A percentile compares a stretch with the other conserved stretches of the same genome.
Evolutionary conservation across 2,329 filamentous ascomycete genomes (phyloP).

Genomic region (Aspergillus tubingensis): DNA sequence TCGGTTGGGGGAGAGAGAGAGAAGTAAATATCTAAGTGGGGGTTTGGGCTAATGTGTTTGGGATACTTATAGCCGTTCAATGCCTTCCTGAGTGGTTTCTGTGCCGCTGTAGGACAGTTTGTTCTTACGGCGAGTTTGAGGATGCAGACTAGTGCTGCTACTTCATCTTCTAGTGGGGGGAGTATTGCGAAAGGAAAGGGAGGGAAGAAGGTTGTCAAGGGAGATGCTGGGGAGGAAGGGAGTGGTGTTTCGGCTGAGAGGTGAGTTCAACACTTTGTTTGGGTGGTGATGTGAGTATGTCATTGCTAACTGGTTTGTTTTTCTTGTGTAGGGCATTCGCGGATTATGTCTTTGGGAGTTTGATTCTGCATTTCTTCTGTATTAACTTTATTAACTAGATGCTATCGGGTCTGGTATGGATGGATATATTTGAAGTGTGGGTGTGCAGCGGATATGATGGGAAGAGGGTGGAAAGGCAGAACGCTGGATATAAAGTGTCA

Average conservation of each 20-base stretch:
- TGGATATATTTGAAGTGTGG: conserved; percentile 6
- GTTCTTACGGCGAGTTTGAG: conserved; percentile 87
- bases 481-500: background rate
- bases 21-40: too few species aligned
- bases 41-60: background rate
- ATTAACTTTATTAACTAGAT: conserved; percentile 97
- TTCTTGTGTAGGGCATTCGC: conserved; percentile 73
- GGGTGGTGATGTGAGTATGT: too few species aligned
- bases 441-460: background rate
- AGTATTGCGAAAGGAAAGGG: conserved; percentile 28
- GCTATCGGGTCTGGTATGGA: background rate
- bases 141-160: conserved; percentile 75
- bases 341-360: conserved; percentile 90
- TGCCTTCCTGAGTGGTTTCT: conserved; percentile 94
- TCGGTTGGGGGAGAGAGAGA: background rate
- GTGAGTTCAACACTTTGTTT: conserved; percentile 25
- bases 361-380: conserved; percentile 98
- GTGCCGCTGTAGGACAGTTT: conserved; percentile 93
- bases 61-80: conserved; percentile 77
- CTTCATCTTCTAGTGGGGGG: conserved; percentile 50
- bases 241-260: conserved; percentile 44
- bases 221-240: background rate
- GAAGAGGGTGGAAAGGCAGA: background rate
- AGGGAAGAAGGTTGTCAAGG: conserved; percentile 22
- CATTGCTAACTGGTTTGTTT: background rate